Evolutionary conservation across 495 filamentous ascomycete genomes (phyloP).

Genomic region (Hypoxylon trugodes): DNA sequence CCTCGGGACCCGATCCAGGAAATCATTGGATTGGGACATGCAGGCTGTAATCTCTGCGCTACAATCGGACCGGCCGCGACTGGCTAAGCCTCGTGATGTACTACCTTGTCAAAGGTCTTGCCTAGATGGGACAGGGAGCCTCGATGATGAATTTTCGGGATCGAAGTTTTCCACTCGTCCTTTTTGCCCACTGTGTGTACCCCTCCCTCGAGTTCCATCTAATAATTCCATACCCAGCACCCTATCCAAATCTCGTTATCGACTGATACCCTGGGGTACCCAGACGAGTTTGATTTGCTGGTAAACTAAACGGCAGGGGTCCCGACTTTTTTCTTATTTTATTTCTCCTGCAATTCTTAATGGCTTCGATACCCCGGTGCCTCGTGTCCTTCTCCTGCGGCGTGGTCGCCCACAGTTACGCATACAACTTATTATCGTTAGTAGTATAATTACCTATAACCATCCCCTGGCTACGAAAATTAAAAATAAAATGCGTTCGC

Average conservation of each 20-base stretch:
- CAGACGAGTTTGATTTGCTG: conserved; percentile 2
- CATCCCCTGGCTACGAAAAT: neutral
- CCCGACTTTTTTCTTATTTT: conserved; percentile 3
- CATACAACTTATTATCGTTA: conserved; percentile 6
- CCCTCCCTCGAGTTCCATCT: conserved; percentile 22
- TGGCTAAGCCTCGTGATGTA: conserved; percentile 26
- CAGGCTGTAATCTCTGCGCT: conserved; percentile 11
- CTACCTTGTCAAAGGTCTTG: conserved; percentile 13
- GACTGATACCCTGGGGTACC: neutral
- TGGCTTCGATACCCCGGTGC: conserved; percentile 8
- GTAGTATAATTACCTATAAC: too few species aligned
- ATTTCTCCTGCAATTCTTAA: neutral
- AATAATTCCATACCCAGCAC: conserved; percentile 1
- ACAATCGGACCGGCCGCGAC: conserved; percentile 33
- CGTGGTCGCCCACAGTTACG: conserved; percentile 1
- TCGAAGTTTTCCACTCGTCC: neutral
- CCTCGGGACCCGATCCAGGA: neutral
- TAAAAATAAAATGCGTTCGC: conserved; percentile 4
- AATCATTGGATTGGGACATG: neutral
- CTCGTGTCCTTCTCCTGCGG: conserved; percentile 1
- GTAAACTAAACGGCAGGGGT: neutral
- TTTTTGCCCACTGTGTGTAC: too few species aligned
- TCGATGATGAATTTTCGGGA: conserved; percentile 9
- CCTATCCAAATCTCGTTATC: conserved; percentile 1
- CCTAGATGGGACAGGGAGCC: conserved; percentile 15